Percentiles rank a stretch among this genome's conserved stretches.
phyloP scores from a whole-genome alignment of 2,329 filamentous ascomycete species.

The Colletotrichum spaethianum region DNA sequence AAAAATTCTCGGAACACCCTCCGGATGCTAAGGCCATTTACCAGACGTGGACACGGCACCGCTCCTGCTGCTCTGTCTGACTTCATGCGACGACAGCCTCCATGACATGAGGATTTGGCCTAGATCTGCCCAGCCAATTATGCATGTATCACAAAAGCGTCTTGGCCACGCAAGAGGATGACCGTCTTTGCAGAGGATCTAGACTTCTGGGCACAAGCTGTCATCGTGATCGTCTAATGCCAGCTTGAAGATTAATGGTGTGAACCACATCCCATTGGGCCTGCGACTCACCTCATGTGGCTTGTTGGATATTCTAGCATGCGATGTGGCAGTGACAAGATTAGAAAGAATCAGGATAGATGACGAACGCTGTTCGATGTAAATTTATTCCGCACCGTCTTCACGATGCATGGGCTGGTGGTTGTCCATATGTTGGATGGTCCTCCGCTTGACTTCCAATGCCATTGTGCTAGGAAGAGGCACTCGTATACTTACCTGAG shows the following conservation, averaged over 20 bases:
- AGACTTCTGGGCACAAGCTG: neutral
- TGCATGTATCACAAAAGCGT: neutral
- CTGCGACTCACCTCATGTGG: conserved; percentile 26
- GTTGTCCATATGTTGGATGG: conserved; percentile 13
- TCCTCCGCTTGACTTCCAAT: neutral
- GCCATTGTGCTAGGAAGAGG: neutral
- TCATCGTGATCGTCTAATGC: neutral
- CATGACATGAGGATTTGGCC: neutral
- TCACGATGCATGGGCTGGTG: neutral
- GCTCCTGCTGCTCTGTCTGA: conserved; percentile 18
- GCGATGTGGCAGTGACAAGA: neutral
- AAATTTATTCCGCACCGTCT: neutral
- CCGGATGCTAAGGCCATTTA: conserved; percentile 27
- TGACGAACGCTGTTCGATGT: neutral
- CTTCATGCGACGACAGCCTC: neutral
- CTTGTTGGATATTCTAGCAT: neutral
- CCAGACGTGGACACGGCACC: conserved; percentile 30
- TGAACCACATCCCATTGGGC: conserved; percentile 23
- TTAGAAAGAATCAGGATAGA: neutral
- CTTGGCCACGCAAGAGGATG: conserved; percentile 27
- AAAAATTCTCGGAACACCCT: conserved; percentile 37
- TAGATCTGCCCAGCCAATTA: neutral
- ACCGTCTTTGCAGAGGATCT: neutral
- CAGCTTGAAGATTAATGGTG: neutral
- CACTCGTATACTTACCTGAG: too few relatives aligned